These are phyloP conservation scores for Russula sp. DNA, from an alignment of 768 basidiomycete species.

Conservation along the genomic window DNA sequence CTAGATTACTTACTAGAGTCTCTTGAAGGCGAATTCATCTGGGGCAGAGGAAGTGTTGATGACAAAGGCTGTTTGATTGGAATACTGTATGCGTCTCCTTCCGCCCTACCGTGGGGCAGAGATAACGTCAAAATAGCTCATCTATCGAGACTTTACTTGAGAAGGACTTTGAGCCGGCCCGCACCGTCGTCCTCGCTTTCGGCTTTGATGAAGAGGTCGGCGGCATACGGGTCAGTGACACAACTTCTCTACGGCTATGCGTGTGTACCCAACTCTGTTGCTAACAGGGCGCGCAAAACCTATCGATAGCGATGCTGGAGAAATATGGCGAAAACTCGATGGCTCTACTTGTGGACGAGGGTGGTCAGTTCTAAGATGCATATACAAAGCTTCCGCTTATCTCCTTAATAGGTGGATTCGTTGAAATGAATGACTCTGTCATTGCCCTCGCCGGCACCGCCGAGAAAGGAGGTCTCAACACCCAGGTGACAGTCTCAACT, in stretches of 20 bases:
- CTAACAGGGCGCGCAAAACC: conserved; percentile 47
- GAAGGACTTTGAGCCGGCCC: conserved; percentile 35
- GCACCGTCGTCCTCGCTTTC: conserved; percentile 29
- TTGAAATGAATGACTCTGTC: conserved; percentile 44
- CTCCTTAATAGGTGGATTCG: conserved; percentile 41
- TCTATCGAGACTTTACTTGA: conserved; percentile 38
- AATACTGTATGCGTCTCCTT: conserved; percentile 27
- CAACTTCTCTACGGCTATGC: background rate
- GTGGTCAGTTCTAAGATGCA: conserved; percentile 41
- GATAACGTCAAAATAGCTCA: conserved; percentile 22
- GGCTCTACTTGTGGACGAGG: conserved; percentile 84
- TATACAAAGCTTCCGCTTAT: background rate
- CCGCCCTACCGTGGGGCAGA: background rate
- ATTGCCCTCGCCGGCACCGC: conserved; percentile 59
- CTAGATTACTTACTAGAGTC: background rate
- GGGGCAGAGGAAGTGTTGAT: conserved; percentile 34
- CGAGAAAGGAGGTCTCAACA: conserved; percentile 69
- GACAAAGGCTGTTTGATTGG: conserved; percentile 34
- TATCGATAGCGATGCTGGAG: conserved; percentile 44
- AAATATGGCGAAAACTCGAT: conserved; percentile 68
- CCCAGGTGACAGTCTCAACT: conserved; percentile 56
- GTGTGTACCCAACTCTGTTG: background rate
- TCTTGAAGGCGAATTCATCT: conserved; percentile 27
- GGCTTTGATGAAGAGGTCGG: conserved; percentile 42
- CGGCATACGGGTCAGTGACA: conserved; percentile 23